These are phyloP conservation scores for Lachancea lanzarotensis DNA, from an alignment of 805 yeast genomes.

Conservation along the genomic window DNA sequence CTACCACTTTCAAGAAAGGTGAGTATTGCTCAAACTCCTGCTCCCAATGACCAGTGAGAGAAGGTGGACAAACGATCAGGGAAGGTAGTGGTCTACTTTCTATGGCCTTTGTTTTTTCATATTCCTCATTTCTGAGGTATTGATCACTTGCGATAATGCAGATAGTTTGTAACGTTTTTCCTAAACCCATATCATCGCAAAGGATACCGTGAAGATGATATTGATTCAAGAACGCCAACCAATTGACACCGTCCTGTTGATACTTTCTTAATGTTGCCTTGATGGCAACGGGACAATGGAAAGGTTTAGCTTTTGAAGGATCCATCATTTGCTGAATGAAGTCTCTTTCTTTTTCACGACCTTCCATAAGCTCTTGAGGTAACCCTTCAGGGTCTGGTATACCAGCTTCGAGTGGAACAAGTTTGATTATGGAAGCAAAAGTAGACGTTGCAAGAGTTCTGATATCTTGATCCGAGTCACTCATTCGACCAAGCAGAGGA, in stretches of 20 bases:
- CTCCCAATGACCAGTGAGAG: constrained; percentile 98
- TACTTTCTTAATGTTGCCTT: constrained; percentile 89
- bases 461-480: constrained; percentile 86
- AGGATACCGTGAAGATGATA: constrained; percentile 94
- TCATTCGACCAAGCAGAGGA: constrained; percentile 96
- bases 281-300: constrained; percentile 82
- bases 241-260: constrained; percentile 97
- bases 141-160: constrained; percentile 97
- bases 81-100: constrained; percentile 78
- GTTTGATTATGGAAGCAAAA: constrained; percentile 89
- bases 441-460: constrained; percentile 89
- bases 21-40: constrained; percentile 88
- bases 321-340: constrained; percentile 98
- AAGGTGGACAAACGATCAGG: constrained; percentile 90
- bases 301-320: constrained; percentile 81
- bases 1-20: constrained; percentile 73
- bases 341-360: constrained; percentile 90
- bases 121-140: constrained; percentile 70
- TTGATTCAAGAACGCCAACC: constrained; percentile 92
- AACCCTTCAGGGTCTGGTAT: constrained; percentile 91
- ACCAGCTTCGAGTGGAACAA: constrained; percentile 96
- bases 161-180: constrained; percentile 93
- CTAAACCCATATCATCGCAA: constrained; percentile 99
- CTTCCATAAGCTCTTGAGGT: constrained; percentile 75
- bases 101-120: constrained; percentile 45